Evolutionary conservation across 352 stramenopile genomes (phyloP).

Genomic region (Pythium guiyangense): DNA sequence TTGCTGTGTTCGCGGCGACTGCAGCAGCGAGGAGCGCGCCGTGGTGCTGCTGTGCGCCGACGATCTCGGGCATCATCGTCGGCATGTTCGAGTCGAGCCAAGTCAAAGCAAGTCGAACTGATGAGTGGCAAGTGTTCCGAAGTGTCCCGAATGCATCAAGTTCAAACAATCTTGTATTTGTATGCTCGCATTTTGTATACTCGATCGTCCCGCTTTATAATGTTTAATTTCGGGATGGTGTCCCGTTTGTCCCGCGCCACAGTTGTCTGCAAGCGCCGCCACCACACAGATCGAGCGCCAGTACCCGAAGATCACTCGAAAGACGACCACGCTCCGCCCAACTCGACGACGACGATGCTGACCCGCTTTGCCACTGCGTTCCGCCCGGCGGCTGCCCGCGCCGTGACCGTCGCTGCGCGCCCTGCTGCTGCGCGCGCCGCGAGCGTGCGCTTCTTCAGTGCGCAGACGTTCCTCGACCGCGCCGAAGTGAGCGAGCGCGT

Average conservation of each 20-base stretch:
- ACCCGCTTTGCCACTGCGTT: conserved; percentile 74
- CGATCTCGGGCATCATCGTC: conserved; percentile 10
- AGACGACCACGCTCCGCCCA: not conserved
- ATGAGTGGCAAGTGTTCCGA: conserved; percentile 3
- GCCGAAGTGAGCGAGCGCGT: conserved; percentile 97
- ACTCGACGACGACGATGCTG: conserved; percentile 70
- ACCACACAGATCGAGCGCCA: not conserved
- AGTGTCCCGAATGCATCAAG: no score
- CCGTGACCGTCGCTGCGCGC: conserved; percentile 30
- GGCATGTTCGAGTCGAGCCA: not conserved
- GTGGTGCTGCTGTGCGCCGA: conserved; percentile 9
- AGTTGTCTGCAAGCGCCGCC: not conserved
- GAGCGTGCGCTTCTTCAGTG: conserved; percentile 66
- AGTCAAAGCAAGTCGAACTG: not conserved
- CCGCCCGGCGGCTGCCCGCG: conserved; percentile 53
- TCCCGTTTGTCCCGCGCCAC: no score
- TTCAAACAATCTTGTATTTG: no score
- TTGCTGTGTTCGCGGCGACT: not conserved
- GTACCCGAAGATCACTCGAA: conserved; percentile 17
- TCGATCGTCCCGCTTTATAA: no score
- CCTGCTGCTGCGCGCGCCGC: conserved; percentile 18
- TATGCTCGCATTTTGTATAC: no score
- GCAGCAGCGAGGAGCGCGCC: not conserved
- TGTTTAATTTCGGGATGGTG: no score
- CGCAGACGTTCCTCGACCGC: conserved; percentile 86